Base-by-base conservation (phyloP, 768 basidiomycete species). In the Daedaleopsis nitida region DNA sequence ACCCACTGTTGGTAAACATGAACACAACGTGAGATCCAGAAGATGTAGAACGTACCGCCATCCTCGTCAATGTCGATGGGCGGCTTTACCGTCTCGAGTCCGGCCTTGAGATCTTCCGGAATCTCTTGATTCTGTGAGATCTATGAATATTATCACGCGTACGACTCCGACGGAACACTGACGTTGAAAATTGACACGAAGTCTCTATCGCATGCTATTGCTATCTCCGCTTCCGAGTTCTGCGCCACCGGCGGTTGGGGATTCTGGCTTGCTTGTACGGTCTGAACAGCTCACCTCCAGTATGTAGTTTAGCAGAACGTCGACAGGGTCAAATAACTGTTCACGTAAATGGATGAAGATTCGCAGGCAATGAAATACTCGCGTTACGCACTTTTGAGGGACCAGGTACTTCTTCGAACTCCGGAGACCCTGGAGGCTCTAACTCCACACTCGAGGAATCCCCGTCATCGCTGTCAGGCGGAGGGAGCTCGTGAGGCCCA, bases 31-130 rank as follows among this genome's bases (percentile, higher is more conserved):
- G 27, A 32, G 6, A 14, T 12, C 10, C 32, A 17, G 10, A 47
- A 19, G 50, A 32, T 32, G 52, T 34, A 35, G 7, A 1, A 32
- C 7, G n/a, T 35, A 63, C 61, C 55, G 42, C 62, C 58, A 17
- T 60, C 52, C n/a, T 60, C 55, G 24, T 52, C 59, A 3, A 66
- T 49, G 17, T 66, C 62, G 13, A 66, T 61, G 27, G 27, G 27
- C 27, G 27, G 27, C 7, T 7, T 3, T 32, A 32, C 27, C 27
- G 7, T 32, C 27, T 32, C 27, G 27, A 32, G 27, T 32, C 27
- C 27, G 7, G 27, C 27, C 27, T 32, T 32, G 27, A 32, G 27
- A 7, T 32, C 27, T 7, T 32, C 27, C 27, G 27, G 27, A 3
- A 32, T 32, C 7, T 32, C 27, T 32, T 32, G 27, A 32, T 32